These are phyloP conservation scores for Trichoderma reesei DNA, from an alignment of 495 filamentous ascomycete genomes.

Conservation along the genomic window DNA sequence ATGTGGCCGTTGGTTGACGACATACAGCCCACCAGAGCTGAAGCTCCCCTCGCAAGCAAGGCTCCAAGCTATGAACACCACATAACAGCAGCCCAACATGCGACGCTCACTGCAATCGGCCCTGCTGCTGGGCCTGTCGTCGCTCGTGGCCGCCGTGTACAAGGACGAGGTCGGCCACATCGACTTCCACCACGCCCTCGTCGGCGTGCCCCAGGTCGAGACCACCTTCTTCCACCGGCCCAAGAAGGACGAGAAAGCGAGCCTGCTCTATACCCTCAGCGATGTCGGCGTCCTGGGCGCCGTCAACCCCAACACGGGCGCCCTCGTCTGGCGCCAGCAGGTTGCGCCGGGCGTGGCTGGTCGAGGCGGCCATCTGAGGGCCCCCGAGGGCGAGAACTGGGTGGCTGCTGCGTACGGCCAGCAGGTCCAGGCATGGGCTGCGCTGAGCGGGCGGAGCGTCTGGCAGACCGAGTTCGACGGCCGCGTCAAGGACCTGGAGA, in stretches of 20 bases:
- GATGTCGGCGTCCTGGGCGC: constrained; percentile 74
- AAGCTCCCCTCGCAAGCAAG: background rate
- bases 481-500: constrained; percentile 65
- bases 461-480: constrained; percentile 58
- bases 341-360: constrained; percentile 32
- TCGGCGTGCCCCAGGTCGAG: constrained; percentile 68
- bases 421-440: constrained; percentile 72
- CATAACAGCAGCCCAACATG: background rate
- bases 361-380: constrained; percentile 50
- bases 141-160: constrained; percentile 57
- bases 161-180: constrained; percentile 82
- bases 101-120: constrained; percentile 7
- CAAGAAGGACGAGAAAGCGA: constrained; percentile 67
- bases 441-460: constrained; percentile 62
- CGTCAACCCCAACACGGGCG: constrained; percentile 77
- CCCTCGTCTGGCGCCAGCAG: constrained; percentile 76
- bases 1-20: constrained; percentile 8
- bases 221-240: constrained; percentile 95
- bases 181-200: constrained; percentile 86
- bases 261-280: constrained; percentile 82
- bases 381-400: constrained; percentile 62
- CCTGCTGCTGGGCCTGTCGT: constrained; percentile 29
- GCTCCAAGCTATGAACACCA: background rate
- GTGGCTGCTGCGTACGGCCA: constrained; percentile 60
- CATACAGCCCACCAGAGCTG: constrained; percentile 6